Conservation (phyloP, 306 rosid species). For the Nissolia schottii region DNA sequence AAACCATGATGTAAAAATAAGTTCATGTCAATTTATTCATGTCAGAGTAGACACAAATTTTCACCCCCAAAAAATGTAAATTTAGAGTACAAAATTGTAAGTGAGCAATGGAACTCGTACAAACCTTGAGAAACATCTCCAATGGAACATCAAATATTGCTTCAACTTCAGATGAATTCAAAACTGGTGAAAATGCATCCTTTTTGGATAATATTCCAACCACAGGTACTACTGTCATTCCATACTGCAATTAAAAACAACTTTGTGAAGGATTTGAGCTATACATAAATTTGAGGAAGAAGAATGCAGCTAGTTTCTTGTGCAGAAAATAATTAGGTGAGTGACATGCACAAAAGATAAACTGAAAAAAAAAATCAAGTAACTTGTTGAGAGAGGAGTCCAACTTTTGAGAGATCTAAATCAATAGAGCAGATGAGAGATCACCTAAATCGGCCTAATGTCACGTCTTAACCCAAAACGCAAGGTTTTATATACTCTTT, state of each 20-base stretch:
- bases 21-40: neutral
- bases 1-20: constrained; percentile 17
- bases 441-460: too few species aligned
- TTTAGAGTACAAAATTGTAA: neutral
- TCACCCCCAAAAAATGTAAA: neutral
- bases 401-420: too few species aligned
- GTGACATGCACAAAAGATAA: neutral
- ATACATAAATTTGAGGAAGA: neutral
- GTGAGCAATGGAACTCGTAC: neutral
- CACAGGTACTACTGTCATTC: constrained; percentile 68
- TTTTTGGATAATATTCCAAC: constrained; percentile 58
- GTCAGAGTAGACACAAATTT: neutral
- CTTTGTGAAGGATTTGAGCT: neutral
- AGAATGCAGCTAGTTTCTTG: neutral
- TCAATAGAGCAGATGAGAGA: too few species aligned
- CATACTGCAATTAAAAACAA: constrained; percentile 42
- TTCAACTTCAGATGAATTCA: constrained; percentile 74
- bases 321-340: neutral
- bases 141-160: constrained; percentile 76
- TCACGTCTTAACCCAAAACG: too few species aligned
- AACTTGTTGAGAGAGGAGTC: too few species aligned
- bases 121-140: constrained; percentile 90
- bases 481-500: too few species aligned
- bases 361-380: too few species aligned
- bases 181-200: constrained; percentile 62